phyloP scores from a whole-genome alignment of 2,329 filamentous ascomycete genomes.

The Colletotrichum karsti region DNA sequence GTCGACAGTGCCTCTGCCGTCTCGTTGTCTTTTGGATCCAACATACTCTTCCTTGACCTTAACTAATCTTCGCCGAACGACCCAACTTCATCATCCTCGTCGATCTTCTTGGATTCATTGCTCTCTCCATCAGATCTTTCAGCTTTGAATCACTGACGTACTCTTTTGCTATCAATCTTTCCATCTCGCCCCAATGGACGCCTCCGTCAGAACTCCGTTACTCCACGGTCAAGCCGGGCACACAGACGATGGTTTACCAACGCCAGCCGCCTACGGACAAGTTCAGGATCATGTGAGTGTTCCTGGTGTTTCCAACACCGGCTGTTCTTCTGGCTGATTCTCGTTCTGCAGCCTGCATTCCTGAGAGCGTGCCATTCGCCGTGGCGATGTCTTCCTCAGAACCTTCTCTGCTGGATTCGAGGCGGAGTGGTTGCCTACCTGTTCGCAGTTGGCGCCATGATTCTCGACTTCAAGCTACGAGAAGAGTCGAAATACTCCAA shows the following conservation, averaged over 20 bases:
- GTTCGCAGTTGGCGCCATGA: conserved; percentile 48
- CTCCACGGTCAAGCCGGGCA: conserved; percentile 21
- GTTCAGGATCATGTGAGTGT: conserved; percentile 40
- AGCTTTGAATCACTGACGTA: background rate
- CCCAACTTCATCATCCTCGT: background rate
- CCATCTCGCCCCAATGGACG: conserved; percentile 9
- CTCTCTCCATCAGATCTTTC: background rate
- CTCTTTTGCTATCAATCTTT: background rate
- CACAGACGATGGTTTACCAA: conserved; percentile 15
- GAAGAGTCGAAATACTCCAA: conserved; percentile 46
- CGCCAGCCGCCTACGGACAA: conserved; percentile 27
- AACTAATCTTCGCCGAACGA: background rate
- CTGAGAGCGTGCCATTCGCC: conserved; percentile 61
- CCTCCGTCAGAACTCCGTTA: conserved; percentile 30
- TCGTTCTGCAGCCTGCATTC: conserved; percentile 53
- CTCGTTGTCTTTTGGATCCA: background rate
- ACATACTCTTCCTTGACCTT: background rate
- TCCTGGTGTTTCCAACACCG: background rate
- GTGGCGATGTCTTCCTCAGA: conserved; percentile 56
- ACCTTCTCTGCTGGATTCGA: conserved; percentile 53
- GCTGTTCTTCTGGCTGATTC: conserved; percentile 20
- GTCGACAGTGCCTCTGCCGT: background rate
- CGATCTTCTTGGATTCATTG: background rate
- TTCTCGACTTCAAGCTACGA: conserved; percentile 55
- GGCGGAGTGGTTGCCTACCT: conserved; percentile 53